These are phyloP conservation scores for Rosa multiflora DNA, from an alignment of 306 rosid species.

Conservation along the genomic window DNA sequence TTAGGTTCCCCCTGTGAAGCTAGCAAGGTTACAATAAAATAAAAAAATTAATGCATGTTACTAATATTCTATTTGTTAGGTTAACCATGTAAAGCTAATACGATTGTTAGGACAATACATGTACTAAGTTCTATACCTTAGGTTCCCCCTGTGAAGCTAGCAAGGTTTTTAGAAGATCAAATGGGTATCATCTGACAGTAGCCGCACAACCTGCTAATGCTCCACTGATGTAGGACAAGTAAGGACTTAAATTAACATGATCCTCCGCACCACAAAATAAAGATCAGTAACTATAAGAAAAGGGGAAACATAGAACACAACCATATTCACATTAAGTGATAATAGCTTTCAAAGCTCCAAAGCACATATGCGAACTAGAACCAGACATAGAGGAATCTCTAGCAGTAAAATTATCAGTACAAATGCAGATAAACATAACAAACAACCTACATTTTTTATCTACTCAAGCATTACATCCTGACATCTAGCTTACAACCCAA, in stretches of 20 bases:
- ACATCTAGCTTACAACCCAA: too few relatives aligned
- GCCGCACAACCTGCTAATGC: conserved; percentile 95
- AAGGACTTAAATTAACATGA: conserved; percentile 77
- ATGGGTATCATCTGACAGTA: conserved; percentile 89
- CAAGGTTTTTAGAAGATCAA: conserved; percentile 92
- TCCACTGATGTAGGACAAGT: conserved; percentile 85
- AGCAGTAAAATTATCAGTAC: too few relatives aligned
- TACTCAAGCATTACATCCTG: too few relatives aligned
- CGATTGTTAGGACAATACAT: background rate
- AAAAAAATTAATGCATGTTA: background rate
- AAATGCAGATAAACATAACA: too few relatives aligned
- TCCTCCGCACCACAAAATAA: conserved; percentile 60
- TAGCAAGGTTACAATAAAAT: conserved; percentile 83
- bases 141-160: conserved; percentile 99
- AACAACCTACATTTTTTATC: too few relatives aligned
- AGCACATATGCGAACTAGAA: too few relatives aligned
- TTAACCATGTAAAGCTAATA: background rate
- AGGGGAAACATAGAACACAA: conserved; percentile 14
- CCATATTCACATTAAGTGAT: background rate
- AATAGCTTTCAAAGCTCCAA: background rate
- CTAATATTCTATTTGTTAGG: conserved; percentile 33
- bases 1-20: conserved; percentile 99
- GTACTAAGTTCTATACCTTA: conserved; percentile 48
- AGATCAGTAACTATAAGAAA: background rate
- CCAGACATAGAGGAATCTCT: too few relatives aligned